Percentiles rank a stretch among this genome's conserved stretches.
Evolutionary conservation across 2,329 filamentous ascomycete genomes (phyloP).

Genomic region (Aspergillus phoenicis): DNA sequence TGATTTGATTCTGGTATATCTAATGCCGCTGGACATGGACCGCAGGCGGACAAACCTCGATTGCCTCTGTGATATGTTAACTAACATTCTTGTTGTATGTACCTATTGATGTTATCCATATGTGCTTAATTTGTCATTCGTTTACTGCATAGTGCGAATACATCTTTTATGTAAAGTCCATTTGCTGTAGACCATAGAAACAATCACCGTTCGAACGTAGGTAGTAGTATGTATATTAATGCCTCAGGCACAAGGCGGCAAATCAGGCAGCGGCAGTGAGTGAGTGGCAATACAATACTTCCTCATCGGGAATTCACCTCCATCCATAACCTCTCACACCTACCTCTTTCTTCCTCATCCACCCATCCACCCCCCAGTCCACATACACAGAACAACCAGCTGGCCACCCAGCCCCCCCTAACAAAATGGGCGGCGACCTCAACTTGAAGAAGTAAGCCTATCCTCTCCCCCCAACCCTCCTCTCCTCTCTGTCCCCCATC

Average conservation of each 20-base stretch:
- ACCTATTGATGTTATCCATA: slow-evolving; percentile 21
- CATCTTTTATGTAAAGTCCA: too few relatives aligned
- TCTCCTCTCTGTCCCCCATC: neutral
- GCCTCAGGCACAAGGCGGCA: slow-evolving; percentile 12
- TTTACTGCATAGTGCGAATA: neutral
- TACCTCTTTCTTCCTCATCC: neutral
- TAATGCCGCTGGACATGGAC: slow-evolving; percentile 23
- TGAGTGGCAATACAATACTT: slow-evolving; percentile 4
- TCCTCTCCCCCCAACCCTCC: neutral
- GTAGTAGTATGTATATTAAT: neutral
- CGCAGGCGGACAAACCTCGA: slow-evolving; percentile 5
- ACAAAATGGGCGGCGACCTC: slow-evolving; percentile 87
- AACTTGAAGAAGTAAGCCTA: slow-evolving; percentile 76
- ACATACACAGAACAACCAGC: neutral
- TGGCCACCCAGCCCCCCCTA: neutral
- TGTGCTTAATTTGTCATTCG: neutral
- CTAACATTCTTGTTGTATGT: slow-evolving; percentile 23
- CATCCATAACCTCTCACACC: neutral
- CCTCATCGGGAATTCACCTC: slow-evolving; percentile 10
- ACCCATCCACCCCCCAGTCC: neutral
- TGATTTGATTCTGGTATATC: slow-evolving; percentile 27
- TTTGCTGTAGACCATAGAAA: too few relatives aligned
- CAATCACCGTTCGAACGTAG: too few relatives aligned
- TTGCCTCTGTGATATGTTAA: slow-evolving; percentile 15
- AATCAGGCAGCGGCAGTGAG: slow-evolving; percentile 10